phyloP scores from a whole-genome alignment of 1,284 basidiomycete species.

The Ceratobasidium sp. region DNA sequence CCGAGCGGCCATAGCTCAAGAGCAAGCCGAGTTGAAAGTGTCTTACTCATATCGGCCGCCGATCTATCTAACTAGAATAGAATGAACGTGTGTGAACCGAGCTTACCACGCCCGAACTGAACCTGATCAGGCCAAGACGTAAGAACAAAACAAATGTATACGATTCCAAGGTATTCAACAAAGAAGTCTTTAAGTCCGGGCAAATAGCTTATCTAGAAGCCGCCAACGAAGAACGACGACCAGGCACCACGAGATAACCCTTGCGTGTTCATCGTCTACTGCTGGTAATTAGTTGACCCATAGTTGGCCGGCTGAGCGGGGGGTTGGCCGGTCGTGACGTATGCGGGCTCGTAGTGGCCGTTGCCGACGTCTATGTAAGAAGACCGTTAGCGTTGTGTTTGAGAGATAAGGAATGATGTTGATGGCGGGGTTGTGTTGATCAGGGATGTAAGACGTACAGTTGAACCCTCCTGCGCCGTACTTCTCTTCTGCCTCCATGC shows the following conservation, averaged over 20 bases:
- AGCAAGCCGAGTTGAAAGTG: background rate
- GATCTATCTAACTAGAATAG: background rate
- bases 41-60: background rate
- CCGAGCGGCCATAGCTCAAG: background rate
- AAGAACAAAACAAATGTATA: background rate
- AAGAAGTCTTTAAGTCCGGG: too few relatives aligned
- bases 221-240: background rate
- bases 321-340: conserved; percentile 48
- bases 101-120: background rate
- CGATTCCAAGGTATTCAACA: too few relatives aligned
- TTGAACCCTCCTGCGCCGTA: conserved; percentile 77
- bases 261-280: background rate
- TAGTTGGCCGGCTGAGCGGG: conserved; percentile 22
- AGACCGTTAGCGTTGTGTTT: background rate
- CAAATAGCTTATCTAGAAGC: background rate
- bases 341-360: conserved; percentile 66
- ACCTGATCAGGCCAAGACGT: background rate
- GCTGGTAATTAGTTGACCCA: conserved; percentile 26
- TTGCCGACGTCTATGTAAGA: conserved; percentile 66
- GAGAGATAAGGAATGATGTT: background rate
- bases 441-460: conserved; percentile 61
- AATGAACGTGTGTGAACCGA: conserved; percentile 9
- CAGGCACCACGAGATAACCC: background rate
- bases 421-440: background rate
- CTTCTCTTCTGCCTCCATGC: conserved; percentile 81